Evolutionary conservation across 352 stramenopile genomes (phyloP).

Genomic region (Phytophthora ohioensis): DNA sequence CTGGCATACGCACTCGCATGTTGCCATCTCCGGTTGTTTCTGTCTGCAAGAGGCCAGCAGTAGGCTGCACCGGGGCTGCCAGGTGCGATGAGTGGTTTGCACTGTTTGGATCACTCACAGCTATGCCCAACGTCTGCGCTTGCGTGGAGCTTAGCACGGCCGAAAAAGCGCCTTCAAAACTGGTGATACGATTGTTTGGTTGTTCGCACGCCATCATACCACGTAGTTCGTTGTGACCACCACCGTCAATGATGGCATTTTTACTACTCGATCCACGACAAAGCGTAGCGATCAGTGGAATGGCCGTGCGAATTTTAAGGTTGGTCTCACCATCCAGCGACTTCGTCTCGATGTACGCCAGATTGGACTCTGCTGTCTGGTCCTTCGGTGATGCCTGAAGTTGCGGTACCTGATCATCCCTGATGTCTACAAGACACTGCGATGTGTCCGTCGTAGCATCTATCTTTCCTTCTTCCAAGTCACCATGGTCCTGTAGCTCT

Average conservation of each 20-base stretch:
- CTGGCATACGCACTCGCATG: conserved; percentile 54
- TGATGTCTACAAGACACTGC: background rate
- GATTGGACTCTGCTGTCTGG: conserved; percentile 38
- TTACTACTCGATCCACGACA: conserved; percentile 27
- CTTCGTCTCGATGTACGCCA: conserved; percentile 90
- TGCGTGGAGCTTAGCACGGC: conserved; percentile 45
- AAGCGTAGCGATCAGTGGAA: conserved; percentile 56
- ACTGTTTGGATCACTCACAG: conserved; percentile 11
- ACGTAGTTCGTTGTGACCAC: conserved; percentile 52
- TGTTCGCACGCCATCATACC: conserved; percentile 77
- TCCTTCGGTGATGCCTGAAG: conserved; percentile 2
- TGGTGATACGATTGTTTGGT: conserved; percentile 88
- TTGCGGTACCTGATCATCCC: background rate
- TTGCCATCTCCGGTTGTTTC: conserved; percentile 44
- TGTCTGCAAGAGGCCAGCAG: conserved; percentile 35
- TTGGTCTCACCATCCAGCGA: conserved; percentile 88
- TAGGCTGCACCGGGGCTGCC: conserved; percentile 8
- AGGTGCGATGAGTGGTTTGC: background rate
- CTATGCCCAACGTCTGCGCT: conserved; percentile 49
- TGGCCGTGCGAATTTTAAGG: conserved; percentile 82
- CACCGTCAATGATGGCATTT: conserved; percentile 21
- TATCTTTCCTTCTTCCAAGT: conserved; percentile 27
- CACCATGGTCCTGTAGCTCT: conserved; percentile 2
- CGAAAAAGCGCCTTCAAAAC: conserved; percentile 82
- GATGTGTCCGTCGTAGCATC: background rate